Evolutionary conservation across 2,329 filamentous ascomycete species (phyloP).

Genomic region (Xenoacremonium recifei): DNA sequence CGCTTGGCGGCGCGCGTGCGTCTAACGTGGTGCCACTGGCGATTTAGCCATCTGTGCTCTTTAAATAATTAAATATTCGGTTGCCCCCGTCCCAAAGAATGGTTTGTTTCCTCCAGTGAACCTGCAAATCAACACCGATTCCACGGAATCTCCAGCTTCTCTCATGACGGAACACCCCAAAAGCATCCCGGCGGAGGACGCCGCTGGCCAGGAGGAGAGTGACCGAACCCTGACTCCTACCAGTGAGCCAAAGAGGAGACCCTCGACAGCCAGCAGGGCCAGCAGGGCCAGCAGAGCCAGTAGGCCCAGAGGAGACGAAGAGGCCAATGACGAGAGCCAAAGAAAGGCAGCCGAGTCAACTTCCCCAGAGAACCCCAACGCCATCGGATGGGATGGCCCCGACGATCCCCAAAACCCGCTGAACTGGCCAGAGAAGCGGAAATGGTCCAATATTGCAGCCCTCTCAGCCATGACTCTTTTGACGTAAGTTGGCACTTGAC

Average conservation of each 20-base stretch:
- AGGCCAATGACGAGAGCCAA: conserved; percentile 1
- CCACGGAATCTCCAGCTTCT: too few species aligned
- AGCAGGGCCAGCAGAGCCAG: too few species aligned
- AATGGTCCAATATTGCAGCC: conserved; percentile 32
- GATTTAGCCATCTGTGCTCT: too few species aligned
- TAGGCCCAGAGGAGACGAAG: too few species aligned
- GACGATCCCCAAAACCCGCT: conserved; percentile 59
- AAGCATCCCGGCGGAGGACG: conserved; percentile 3
- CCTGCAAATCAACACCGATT: too few species aligned
- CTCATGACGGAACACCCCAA: not conserved
- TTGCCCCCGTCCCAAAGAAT: too few species aligned
- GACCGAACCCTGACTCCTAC: conserved; percentile 17
- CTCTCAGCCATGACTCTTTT: conserved; percentile 30
- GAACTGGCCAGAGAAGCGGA: conserved; percentile 59
- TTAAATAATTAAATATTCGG: too few species aligned
- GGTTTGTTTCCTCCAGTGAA: too few species aligned
- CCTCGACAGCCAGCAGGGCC: not conserved
- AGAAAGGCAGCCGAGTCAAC: not conserved
- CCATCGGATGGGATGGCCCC: conserved; percentile 21
- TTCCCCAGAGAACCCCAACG: conserved; percentile 16
- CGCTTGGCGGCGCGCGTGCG: too few species aligned
- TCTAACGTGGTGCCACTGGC: too few species aligned
- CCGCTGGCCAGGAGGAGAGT: conserved; percentile 14
- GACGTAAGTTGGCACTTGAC: conserved; percentile 15
- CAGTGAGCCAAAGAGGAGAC: not conserved